Conservation (phyloP, 1,284 basidiomycete species). For the Ceratobasidium sp. region DNA sequence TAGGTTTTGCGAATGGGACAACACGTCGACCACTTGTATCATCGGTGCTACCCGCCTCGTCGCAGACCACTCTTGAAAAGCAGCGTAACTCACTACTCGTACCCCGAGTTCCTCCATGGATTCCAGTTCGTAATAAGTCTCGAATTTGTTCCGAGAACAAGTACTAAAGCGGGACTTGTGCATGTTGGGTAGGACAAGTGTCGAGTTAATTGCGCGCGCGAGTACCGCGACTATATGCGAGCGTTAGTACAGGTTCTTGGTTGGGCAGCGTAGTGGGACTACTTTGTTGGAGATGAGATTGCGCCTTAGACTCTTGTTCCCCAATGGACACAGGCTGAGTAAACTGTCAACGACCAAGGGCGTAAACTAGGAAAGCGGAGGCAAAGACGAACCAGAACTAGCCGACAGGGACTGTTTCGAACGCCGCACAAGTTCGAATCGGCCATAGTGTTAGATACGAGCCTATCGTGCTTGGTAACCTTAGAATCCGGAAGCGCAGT, state of each 20-base stretch:
- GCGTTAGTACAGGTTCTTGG: not conserved
- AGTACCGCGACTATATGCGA: constrained; percentile 26
- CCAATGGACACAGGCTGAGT: constrained; percentile 26
- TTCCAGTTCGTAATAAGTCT: constrained; percentile 30
- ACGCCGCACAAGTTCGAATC: constrained; percentile 18
- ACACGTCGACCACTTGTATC: not conserved
- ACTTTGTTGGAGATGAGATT: constrained; percentile 42
- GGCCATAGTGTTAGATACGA: constrained; percentile 8
- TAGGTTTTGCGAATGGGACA: constrained; percentile 2
- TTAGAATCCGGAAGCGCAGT: constrained; percentile 32
- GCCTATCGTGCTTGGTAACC: constrained; percentile 14
- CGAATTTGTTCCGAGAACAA: constrained; percentile 43
- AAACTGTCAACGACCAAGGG: not conserved
- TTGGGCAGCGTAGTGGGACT: not conserved
- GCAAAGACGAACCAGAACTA: constrained; percentile 24
- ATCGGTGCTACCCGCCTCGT: constrained; percentile 10
- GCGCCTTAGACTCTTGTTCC: constrained; percentile 42
- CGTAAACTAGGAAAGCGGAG: not conserved
- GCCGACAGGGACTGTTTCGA: constrained; percentile 3
- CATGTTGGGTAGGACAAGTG: constrained; percentile 44
- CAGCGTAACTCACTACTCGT: not conserved
- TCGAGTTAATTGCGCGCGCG: constrained; percentile 32
- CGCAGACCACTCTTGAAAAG: constrained; percentile 40
- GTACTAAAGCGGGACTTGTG: constrained; percentile 42
- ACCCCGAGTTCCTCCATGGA: constrained; percentile 34